Evolutionary conservation across 257 asterid species (phyloP), one percentile per base, ranked within the genome.

Genomic region (Eucommia ulmoides): DNA sequence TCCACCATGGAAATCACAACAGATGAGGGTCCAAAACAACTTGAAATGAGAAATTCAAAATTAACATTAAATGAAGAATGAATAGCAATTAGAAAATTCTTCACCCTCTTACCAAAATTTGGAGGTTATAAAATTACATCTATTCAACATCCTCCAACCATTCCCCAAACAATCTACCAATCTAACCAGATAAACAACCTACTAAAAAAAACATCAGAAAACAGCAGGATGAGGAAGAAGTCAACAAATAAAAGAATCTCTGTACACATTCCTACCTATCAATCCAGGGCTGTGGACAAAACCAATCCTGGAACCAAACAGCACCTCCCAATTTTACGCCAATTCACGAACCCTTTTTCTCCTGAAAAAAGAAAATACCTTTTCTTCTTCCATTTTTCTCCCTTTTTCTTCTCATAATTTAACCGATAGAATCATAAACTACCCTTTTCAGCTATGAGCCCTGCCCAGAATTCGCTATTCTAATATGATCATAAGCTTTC

Each of bases 401-500:
- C n/a, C n/a, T n/a, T n/a, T n/a, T n/a, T n/a, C n/a, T n/a, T n/a
- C n/a, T n/a, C n/a, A n/a, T n/a, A n/a, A n/a, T n/a, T n/a, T n/a
- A n/a, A n/a, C n/a, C n/a, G n/a, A n/a, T n/a, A n/a, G n/a, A n/a
- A n/a, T n/a, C n/a, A n/a, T n/a, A n/a, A n/a, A n/a, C n/a, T n/a
- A n/a, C n/a, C n/a, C n/a, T n/a, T n/a, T n/a, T n/a, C n/a, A 29
- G 42, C 61, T 65, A 66, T 20, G 22, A 62, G 53, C 64, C 49
- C 55, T 48, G 54, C 56, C 46, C 52, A 45, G 72, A 63, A 26
- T 18, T 64, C 54, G 72, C 68, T 56, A 81, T 53, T 71, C 98
- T 65, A 29, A 91, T 87, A 57, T 79, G 88, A 54, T 86, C 82
- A 14, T 91, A 94, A 11, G 88, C 85, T 63, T 71, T 75, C 49